Percentiles rank a stretch among this genome's conserved stretches.
Evolutionary conservation across 345 rosid species (phyloP).

Genomic region (Brassica napus): DNA sequence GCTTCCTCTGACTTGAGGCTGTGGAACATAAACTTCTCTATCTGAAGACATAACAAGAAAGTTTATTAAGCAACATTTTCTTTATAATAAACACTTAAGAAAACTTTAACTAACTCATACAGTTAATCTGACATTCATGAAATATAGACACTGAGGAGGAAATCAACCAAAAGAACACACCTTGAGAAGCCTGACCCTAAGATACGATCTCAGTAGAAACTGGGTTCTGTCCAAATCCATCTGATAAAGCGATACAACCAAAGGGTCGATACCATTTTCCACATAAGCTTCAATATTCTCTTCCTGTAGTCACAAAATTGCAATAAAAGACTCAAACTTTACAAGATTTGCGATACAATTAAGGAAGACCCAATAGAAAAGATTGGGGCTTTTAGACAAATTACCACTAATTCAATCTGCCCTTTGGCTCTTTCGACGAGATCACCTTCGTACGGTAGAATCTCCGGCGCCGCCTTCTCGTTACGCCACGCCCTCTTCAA

Average conservation of each 20-base stretch:
- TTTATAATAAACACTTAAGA: neutral
- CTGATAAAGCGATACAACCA: constrained; percentile 75
- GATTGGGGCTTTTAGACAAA: neutral
- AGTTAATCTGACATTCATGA: neutral
- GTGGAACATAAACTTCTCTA: constrained; percentile 75
- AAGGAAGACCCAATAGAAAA: neutral
- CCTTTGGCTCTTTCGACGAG: constrained; percentile 55
- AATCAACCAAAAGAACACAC: constrained; percentile 28
- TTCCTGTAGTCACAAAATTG: constrained; percentile 25
- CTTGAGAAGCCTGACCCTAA: constrained; percentile 84
- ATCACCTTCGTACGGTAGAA: constrained; percentile 58
- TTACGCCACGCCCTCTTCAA: constrained; percentile 80
- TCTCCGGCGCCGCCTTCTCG: constrained; percentile 92
- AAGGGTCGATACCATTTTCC: constrained; percentile 49
- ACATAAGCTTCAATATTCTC: constrained; percentile 37
- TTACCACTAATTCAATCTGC: constrained; percentile 64
- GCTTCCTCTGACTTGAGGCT: constrained; percentile 54
- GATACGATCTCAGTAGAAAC: constrained; percentile 83
- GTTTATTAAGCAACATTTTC: neutral
- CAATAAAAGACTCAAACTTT: neutral
- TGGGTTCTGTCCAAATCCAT: constrained; percentile 86
- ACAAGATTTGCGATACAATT: neutral
- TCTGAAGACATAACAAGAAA: constrained; percentile 38
- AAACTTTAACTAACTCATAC: neutral
- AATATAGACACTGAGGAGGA: neutral